Conservation (phyloP, 495 filamentous ascomycete species). For the Lophiostoma macrostomum region DNA sequence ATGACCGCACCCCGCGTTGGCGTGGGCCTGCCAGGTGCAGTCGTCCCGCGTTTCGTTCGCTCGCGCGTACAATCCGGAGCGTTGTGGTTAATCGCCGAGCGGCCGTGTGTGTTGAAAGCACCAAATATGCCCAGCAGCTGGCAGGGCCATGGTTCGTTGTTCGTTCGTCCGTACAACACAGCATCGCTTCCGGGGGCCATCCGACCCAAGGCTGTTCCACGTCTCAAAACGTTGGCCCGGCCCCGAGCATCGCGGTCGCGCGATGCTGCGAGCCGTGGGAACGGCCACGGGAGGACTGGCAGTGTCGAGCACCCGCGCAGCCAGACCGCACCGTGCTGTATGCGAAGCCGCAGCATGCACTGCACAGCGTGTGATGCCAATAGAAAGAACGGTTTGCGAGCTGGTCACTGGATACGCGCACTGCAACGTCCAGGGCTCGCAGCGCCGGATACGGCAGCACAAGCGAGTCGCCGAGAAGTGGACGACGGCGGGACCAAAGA, state of each 20-base stretch:
- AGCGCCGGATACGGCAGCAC: neutral
- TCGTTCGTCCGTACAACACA: neutral
- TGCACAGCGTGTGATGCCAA: no score
- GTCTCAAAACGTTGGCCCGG: no score
- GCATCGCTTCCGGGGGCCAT: no score
- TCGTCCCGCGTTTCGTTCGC: neutral
- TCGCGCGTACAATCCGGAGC: constrained; percentile 6
- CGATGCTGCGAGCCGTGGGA: no score
- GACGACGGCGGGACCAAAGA: neutral
- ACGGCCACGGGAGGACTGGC: no score
- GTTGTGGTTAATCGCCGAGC: constrained; percentile 1
- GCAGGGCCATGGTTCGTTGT: neutral
- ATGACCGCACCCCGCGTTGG: neutral
- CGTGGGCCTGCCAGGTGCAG: neutral
- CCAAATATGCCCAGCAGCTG: no score
- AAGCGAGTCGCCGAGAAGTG: neutral
- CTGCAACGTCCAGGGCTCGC: neutral
- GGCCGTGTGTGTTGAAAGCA: neutral
- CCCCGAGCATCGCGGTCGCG: no score
- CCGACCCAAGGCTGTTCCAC: no score
- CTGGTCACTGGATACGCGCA: constrained; percentile 6
- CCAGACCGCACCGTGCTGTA: no score
- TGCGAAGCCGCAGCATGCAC: no score
- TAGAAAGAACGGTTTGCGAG: no score
- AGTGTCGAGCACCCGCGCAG: no score